Conservation (phyloP, 768 basidiomycete genomes). For the Daedaleopsis nitida region DNA sequence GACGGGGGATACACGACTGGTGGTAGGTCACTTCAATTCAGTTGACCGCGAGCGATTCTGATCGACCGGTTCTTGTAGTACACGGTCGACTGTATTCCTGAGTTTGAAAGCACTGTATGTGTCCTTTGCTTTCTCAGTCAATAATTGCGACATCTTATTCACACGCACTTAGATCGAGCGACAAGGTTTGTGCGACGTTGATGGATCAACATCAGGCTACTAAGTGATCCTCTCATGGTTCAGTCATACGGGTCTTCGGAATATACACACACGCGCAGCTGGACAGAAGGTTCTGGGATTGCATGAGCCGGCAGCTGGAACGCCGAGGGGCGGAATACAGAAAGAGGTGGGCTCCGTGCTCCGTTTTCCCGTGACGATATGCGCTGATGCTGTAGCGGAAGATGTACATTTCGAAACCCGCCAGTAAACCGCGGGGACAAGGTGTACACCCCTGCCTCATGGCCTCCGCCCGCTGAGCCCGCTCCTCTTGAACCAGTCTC, state of each 20-base stretch:
- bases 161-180: background rate
- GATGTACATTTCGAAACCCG: constrained; percentile 46
- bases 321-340: constrained; percentile 53
- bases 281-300: constrained; percentile 47
- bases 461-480: constrained; percentile 39
- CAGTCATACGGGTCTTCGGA: constrained; percentile 51
- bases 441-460: constrained; percentile 47
- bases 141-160: background rate
- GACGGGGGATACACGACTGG: constrained; percentile 37
- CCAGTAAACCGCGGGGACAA: constrained; percentile 36
- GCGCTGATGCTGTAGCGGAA: constrained; percentile 20
- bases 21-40: constrained; percentile 34
- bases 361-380: background rate
- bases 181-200: background rate
- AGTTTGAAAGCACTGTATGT: constrained; percentile 23
- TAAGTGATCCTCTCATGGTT: too few relatives aligned
- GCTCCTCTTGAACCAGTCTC: constrained; percentile 6
- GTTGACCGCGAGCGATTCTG: constrained; percentile 29
- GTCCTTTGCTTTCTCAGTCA: background rate
- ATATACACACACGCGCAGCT: constrained; percentile 51
- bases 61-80: constrained; percentile 21
- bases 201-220: background rate
- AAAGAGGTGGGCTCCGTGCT: constrained; percentile 38
- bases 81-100: constrained; percentile 25
- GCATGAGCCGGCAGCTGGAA: constrained; percentile 40